Evolutionary conservation across 129 eudicot species (phyloP), one percentile per base, ranked within the genome.

Genomic region (Flaveria ramosissima): DNA sequence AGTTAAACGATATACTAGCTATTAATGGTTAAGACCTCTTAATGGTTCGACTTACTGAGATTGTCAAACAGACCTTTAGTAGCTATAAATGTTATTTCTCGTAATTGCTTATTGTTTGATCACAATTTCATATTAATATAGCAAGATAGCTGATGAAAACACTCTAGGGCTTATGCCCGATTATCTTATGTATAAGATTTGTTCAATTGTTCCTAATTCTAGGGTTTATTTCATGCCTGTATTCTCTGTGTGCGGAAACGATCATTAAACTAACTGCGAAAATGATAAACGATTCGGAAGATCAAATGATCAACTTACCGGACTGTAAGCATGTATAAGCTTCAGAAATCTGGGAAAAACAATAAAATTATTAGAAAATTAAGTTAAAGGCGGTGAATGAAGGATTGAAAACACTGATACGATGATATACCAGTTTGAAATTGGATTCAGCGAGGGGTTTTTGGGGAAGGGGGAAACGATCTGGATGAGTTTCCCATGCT

Each of bases 401-500:
- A 70, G 10, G 12, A n/a, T 2, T 23, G 42, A 21, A 19, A 20
- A 50, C 23, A 41, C 1, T 17, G 24, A 11, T 7, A 3, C 14
- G 63, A 9, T 4, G 41, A 1, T 20, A 0, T 77, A 92, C 97
- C 88, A 80, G 78, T 78, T 92, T 92, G 74, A 92, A 92, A 70
- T 82, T 80, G 77, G 80, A 71, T 80, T 92, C 96, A 1, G 97
- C 97, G 47, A 65, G 45, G 30, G 86, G 72, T 79, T 84, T 85
- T 71, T 82, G 60, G 71, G 85, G 78, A 62, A 59, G 17, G 6
- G 93, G 93, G 73, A 92, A 89, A 50, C 93, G 93, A 83, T 92
- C 97, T 6, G 97, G 97, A 72, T 92, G 97, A 72, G 91, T 85
- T 78, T 88, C 96, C 93, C 85, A 92, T 16, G 84, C 97, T 64